Evolutionary conservation across 768 basidiomycete genomes (phyloP).

Genomic region (Hortiboletus flavorubellus): DNA sequence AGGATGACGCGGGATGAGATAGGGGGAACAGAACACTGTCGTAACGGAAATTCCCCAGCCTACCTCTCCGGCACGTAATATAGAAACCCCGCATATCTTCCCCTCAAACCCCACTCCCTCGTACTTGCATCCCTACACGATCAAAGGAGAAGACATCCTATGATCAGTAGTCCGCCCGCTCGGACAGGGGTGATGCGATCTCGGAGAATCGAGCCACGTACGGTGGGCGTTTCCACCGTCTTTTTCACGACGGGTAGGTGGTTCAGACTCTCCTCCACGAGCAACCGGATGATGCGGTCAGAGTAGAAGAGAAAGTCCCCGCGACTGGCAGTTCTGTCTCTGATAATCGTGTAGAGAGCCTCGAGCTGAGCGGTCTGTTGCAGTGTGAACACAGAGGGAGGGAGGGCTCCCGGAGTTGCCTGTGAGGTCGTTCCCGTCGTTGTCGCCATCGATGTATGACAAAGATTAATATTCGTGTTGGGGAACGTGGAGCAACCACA

Average conservation of each 20-base stretch:
- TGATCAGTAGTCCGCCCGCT: background rate
- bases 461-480: background rate
- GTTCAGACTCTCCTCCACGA: constrained; percentile 87
- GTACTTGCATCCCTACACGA: constrained; percentile 67
- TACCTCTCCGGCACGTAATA: constrained; percentile 91
- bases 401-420: constrained; percentile 42
- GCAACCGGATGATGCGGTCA: constrained; percentile 82
- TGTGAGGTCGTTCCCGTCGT: constrained; percentile 30
- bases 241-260: constrained; percentile 76
- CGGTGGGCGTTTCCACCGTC: constrained; percentile 80
- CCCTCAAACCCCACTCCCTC: constrained; percentile 95
- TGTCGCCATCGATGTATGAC: constrained; percentile 13
- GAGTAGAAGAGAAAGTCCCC: constrained; percentile 98
- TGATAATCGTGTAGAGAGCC: constrained; percentile 91
- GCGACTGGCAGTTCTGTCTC: constrained; percentile 80
- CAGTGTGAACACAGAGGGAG: constrained; percentile 83
- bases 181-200: background rate
- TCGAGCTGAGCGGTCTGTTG: constrained; percentile 92
- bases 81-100: constrained; percentile 94
- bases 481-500: too few relatives aligned
- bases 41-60: constrained; percentile 7
- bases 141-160: background rate
- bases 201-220: constrained; percentile 32
- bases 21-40: background rate
- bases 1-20: background rate